These are phyloP conservation scores for Kurtzmaniella quercitrusa DNA, from an alignment of 1,139 yeast species.

Conservation along the genomic window DNA sequence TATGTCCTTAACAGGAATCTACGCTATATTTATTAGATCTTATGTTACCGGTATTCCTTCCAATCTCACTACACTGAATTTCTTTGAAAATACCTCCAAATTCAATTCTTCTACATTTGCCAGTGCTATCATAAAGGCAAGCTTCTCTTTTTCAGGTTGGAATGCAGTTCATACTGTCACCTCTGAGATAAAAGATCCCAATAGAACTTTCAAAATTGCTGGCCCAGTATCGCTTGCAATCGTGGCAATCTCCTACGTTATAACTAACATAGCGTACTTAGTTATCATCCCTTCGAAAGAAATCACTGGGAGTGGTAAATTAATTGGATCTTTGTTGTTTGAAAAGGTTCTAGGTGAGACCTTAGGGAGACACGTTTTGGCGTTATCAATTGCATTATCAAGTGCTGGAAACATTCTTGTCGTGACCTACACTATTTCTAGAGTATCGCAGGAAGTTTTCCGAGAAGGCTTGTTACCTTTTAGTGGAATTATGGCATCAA, in stretches of 20 bases:
- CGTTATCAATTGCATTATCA: conserved; percentile 54
- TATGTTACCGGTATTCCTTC: conserved; percentile 38
- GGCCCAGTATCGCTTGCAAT: conserved; percentile 53
- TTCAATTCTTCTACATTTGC: conserved; percentile 46
- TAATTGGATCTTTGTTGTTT: conserved; percentile 56
- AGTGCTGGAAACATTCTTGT: conserved; percentile 64
- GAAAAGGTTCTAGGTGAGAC: conserved; percentile 50
- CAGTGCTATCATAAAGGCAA: conserved; percentile 53
- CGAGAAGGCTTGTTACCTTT: conserved; percentile 61
- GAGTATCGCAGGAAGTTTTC: conserved; percentile 62
- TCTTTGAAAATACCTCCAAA: conserved; percentile 18
- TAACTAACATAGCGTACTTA: conserved; percentile 54
- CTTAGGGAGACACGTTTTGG: conserved; percentile 50
- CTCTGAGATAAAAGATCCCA: conserved; percentile 58
- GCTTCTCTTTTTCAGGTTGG: conserved; percentile 65
- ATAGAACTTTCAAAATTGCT: conserved; percentile 52
- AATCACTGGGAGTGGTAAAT: conserved; percentile 49
- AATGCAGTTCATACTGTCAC: conserved; percentile 58
- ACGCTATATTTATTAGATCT: conserved; percentile 42
- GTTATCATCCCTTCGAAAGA: conserved; percentile 52
- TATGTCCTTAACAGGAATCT: conserved; percentile 49
- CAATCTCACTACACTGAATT: conserved; percentile 22
- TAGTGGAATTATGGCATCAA: conserved; percentile 48
- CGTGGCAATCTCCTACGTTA: conserved; percentile 46
- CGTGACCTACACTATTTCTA: conserved; percentile 53